Conservation (phyloP, 805 yeast genomes). For the Candida ovalis region DNA sequence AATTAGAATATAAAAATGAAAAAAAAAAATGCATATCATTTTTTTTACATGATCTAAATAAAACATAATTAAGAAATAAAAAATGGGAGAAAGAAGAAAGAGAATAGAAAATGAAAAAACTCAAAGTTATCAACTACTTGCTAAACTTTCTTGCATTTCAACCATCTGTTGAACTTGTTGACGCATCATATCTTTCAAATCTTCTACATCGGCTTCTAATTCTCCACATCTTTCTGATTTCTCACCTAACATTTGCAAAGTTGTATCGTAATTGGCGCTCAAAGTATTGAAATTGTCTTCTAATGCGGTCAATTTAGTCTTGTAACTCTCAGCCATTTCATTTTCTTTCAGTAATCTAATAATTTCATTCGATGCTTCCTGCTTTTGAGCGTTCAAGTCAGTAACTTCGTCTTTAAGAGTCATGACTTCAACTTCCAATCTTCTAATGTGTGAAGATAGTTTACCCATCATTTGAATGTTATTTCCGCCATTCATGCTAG, state of each 20-base stretch:
- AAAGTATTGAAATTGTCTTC: conserved; percentile 17
- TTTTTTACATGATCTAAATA: too few relatives aligned
- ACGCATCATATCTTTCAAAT: conserved; percentile 78
- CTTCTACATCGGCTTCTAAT: conserved; percentile 81
- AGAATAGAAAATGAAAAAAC: neutral
- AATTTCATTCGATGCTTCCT: conserved; percentile 64
- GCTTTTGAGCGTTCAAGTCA: conserved; percentile 53
- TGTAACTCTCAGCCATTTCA: conserved; percentile 39
- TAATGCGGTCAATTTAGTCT: conserved; percentile 20
- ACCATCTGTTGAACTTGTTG: conserved; percentile 87
- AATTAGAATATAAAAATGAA: neutral
- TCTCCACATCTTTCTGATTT: conserved; percentile 84
- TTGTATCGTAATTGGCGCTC: conserved; percentile 35
- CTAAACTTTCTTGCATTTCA: conserved; percentile 44
- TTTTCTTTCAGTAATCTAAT: conserved; percentile 53
- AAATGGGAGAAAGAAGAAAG: neutral
- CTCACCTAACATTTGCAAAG: conserved; percentile 76
- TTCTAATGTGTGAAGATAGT: conserved; percentile 70
- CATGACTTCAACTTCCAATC: conserved; percentile 74
- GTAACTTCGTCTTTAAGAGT: conserved; percentile 61
- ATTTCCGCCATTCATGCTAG: conserved; percentile 14
- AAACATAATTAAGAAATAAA: neutral
- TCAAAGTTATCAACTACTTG: neutral
- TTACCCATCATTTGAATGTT: conserved; percentile 66
- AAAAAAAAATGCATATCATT: too few relatives aligned